Percentiles rank a stretch among this genome's conserved stretches.
Conservation (phyloP, 176 grass and related monocot genomes). For the Hsuehochloa calcarea region DNA sequence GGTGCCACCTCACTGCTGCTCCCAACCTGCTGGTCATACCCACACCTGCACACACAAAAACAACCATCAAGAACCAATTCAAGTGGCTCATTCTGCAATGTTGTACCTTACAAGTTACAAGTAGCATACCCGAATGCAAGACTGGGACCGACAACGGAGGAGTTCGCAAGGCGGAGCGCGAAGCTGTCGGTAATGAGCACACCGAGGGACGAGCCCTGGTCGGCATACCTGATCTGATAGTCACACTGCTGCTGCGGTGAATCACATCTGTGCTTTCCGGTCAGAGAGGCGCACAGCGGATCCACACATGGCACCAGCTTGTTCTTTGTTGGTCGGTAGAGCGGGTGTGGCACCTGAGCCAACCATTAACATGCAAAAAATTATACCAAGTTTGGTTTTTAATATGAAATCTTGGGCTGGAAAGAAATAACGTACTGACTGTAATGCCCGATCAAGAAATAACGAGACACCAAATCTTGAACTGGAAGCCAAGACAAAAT, state of each 20-base stretch:
- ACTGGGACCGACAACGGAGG: slow-evolving; percentile 52
- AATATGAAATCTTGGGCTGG: neutral
- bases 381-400: neutral
- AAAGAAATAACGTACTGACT: neutral
- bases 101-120: slow-evolving; percentile 9
- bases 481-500: neutral
- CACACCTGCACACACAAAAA: slow-evolving; percentile 62
- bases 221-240: slow-evolving; percentile 83
- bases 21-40: slow-evolving; percentile 70
- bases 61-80: neutral
- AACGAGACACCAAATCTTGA: neutral
- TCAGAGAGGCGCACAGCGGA: slow-evolving; percentile 49
- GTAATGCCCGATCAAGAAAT: neutral
- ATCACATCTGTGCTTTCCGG: slow-evolving; percentile 34
- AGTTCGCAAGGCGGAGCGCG: slow-evolving; percentile 54
- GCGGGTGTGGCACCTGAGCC: slow-evolving; percentile 74
- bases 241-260: slow-evolving; percentile 57
- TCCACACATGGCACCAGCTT: slow-evolving; percentile 71
- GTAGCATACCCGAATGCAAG: slow-evolving; percentile 71
- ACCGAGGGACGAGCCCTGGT: slow-evolving; percentile 72
- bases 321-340: slow-evolving; percentile 69
- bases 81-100: neutral
- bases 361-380: neutral
- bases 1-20: slow-evolving; percentile 31
- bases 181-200: slow-evolving; percentile 74